These are phyloP conservation scores for Mortierella antarctica DNA, from an alignment of 192 early-diverging fungal genomes.

Conservation along the genomic window DNA sequence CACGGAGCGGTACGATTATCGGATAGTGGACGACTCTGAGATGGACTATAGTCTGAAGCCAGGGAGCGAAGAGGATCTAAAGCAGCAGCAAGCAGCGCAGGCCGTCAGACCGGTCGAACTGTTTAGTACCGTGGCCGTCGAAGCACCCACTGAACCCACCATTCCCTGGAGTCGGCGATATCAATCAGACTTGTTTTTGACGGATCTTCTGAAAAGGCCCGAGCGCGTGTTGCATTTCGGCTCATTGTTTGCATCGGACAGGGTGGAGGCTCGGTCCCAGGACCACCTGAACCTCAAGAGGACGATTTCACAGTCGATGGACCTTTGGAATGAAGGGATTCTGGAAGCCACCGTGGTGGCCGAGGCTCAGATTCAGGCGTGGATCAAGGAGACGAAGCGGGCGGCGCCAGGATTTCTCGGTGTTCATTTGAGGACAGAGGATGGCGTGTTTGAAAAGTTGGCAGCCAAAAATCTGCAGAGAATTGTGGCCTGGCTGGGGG, in stretches of 20 bases:
- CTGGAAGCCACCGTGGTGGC: constrained; percentile 34
- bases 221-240: constrained; percentile 56
- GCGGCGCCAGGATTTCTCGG: constrained; percentile 47
- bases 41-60: constrained; percentile 32
- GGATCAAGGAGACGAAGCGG: constrained; percentile 21
- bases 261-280: constrained; percentile 36
- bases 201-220: constrained; percentile 29
- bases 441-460: constrained; percentile 49
- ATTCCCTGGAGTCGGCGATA: background rate
- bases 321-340: constrained; percentile 51
- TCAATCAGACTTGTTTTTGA: constrained; percentile 19
- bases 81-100: background rate
- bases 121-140: no score
- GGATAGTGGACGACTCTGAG: constrained; percentile 40
- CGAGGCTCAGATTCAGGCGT: constrained; percentile 27
- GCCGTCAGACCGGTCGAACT: background rate
- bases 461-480: constrained; percentile 34
- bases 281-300: constrained; percentile 5
- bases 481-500: constrained; percentile 28
- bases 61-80: background rate
- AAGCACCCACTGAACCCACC: no score
- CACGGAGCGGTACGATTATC: constrained; percentile 25
- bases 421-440: constrained; percentile 55
- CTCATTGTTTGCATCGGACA: constrained; percentile 53
- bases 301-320: constrained; percentile 40